These are phyloP conservation scores for Citrus sinensis DNA, from an alignment of 345 rosid genomes.

Conservation along the genomic window DNA sequence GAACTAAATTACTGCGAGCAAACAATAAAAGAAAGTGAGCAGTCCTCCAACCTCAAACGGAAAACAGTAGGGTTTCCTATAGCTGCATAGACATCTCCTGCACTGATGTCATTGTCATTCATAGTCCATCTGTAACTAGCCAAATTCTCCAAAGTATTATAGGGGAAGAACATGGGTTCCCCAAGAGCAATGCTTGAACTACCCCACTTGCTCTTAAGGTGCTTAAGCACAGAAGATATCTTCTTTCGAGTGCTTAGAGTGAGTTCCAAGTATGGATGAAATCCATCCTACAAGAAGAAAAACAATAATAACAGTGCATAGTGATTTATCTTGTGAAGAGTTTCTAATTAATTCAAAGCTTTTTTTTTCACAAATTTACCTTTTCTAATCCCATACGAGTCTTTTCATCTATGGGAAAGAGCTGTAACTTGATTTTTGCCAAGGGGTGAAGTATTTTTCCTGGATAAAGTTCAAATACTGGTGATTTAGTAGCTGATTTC, in stretches of 20 bases:
- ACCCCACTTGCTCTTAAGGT: slow-evolving; percentile 66
- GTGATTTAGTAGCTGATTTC: slow-evolving; percentile 15
- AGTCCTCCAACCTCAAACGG: slow-evolving; percentile 63
- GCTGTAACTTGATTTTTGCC: slow-evolving; percentile 75
- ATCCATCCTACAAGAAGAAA: slow-evolving; percentile 55
- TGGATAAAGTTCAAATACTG: slow-evolving; percentile 20
- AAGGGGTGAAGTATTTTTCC: slow-evolving; percentile 28
- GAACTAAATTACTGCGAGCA: background rate
- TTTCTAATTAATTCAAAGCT: background rate
- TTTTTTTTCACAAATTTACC: slow-evolving; percentile 33
- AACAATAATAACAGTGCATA: background rate
- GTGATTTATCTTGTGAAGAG: background rate
- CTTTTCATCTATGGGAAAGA: slow-evolving; percentile 70
- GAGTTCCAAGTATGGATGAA: slow-evolving; percentile 89
- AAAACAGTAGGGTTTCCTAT: slow-evolving; percentile 67
- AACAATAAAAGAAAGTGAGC: slow-evolving; percentile 5
- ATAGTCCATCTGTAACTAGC: slow-evolving; percentile 47
- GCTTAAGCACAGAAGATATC: slow-evolving; percentile 73
- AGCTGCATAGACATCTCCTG: slow-evolving; percentile 55
- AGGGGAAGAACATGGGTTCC: slow-evolving; percentile 61
- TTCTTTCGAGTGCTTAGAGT: slow-evolving; percentile 64
- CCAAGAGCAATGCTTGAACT: slow-evolving; percentile 60
- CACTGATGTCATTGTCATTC: slow-evolving; percentile 40
- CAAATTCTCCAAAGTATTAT: slow-evolving; percentile 22
- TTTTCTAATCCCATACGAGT: slow-evolving; percentile 66